Conservation (phyloP, 306 rosid genomes). For the Cicer arietinum region DNA sequence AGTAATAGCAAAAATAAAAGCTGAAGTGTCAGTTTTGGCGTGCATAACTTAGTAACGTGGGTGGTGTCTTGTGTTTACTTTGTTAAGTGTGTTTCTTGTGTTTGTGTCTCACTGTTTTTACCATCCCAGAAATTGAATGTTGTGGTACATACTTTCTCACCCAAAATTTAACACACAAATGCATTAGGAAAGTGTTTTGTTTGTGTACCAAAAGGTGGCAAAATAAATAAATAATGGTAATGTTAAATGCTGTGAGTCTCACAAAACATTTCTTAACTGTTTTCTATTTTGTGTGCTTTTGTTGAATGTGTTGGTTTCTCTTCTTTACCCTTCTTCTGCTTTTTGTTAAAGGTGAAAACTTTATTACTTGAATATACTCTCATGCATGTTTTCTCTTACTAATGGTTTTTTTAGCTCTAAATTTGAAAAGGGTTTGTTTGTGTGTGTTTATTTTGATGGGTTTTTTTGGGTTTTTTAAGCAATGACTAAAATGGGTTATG, state of each 20-base stretch:
- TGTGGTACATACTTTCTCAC: constrained; percentile 45
- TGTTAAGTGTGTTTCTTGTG: constrained; percentile 2
- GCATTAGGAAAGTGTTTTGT: constrained; percentile 34
- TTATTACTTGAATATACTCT: constrained; percentile 33
- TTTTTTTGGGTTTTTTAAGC: background rate
- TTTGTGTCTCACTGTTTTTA: constrained; percentile 7
- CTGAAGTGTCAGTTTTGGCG: constrained; percentile 79
- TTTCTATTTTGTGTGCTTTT: constrained; percentile 43
- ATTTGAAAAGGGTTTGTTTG: constrained; percentile 37
- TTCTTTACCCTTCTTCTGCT: constrained; percentile 39
- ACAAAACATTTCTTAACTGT: constrained; percentile 49
- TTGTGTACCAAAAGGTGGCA: constrained; percentile 17
- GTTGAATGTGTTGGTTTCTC: constrained; percentile 28
- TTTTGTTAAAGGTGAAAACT: constrained; percentile 35
- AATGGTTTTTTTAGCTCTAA: constrained; percentile 40
- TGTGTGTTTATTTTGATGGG: background rate
- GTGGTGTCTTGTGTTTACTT: background rate
- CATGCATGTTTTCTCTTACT: constrained; percentile 42
- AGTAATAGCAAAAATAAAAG: constrained; percentile 26
- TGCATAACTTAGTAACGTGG: constrained; percentile 66
- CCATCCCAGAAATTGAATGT: constrained; percentile 54
- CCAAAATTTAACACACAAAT: constrained; percentile 25
- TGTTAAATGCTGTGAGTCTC: constrained; percentile 26
- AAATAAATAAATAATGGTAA: constrained; percentile 27
- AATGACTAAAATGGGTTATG: constrained; percentile 34